phyloP scores from a whole-genome alignment of 2,329 filamentous ascomycete genomes.

The Phoma sp. region DNA sequence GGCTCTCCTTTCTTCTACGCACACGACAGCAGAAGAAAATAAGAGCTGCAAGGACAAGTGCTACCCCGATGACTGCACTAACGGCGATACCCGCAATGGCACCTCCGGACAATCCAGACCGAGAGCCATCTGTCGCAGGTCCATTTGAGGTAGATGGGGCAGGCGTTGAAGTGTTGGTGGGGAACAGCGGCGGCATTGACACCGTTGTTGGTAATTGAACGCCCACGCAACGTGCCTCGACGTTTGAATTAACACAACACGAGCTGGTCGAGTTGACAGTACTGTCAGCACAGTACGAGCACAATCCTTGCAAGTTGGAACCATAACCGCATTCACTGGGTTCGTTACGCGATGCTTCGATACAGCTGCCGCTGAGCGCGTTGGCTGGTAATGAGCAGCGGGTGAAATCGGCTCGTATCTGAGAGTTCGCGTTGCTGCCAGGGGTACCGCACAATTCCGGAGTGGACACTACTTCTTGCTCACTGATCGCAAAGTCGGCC shows the following conservation, averaged over 20 bases:
- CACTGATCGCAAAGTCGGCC: constrained; percentile 86
- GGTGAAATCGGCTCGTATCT: constrained; percentile 91
- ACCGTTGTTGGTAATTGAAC: constrained; percentile 80
- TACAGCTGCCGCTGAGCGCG: constrained; percentile 77
- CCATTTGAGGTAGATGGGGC: constrained; percentile 50
- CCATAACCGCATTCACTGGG: constrained; percentile 85
- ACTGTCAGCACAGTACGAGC: constrained; percentile 83
- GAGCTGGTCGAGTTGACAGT: constrained; percentile 93
- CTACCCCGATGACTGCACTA: constrained; percentile 75
- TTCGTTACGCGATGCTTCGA: constrained; percentile 81
- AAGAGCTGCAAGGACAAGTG: constrained; percentile 72
- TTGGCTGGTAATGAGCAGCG: constrained; percentile 85
- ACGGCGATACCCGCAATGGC: constrained; percentile 90
- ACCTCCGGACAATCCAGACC: constrained; percentile 73
- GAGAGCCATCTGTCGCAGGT: constrained; percentile 42
- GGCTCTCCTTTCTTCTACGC: constrained; percentile 64
- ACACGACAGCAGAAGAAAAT: constrained; percentile 65
- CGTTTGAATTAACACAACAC: constrained; percentile 85
- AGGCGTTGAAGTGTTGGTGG: constrained; percentile 67
- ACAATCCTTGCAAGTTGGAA: constrained; percentile 75
- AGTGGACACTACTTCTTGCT: constrained; percentile 83
- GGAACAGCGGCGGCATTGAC: constrained; percentile 64
- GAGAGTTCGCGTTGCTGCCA: constrained; percentile 68
- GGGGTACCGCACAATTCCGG: constrained; percentile 73
- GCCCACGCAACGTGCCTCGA: constrained; percentile 74